A percentile compares a stretch with the other conserved stretches of the same genome.
These are phyloP conservation scores for Ceratocystis lukuohia DNA, from an alignment of 2,329 filamentous ascomycete genomes.

Conservation along the genomic window DNA sequence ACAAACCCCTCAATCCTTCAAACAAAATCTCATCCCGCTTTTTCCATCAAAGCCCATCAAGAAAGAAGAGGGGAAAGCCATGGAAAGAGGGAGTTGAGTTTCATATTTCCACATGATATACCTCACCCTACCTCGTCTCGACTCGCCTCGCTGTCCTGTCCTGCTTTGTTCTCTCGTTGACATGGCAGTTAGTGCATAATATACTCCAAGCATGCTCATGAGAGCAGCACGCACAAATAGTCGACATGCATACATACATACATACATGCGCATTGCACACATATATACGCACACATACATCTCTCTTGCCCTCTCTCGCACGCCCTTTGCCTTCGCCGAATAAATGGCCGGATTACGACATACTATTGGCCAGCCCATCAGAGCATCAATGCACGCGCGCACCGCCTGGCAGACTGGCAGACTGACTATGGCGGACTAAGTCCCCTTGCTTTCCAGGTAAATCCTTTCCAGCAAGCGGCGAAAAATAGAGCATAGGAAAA, in stretches of 20 bases:
- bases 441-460: background rate
- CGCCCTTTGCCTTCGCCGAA: constrained; percentile 10
- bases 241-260: background rate
- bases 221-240: no score
- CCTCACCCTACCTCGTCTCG: background rate
- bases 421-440: no score
- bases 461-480: background rate
- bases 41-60: background rate
- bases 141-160: no score
- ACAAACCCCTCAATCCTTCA: constrained; percentile 15
- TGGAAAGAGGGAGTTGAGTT: background rate
- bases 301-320: background rate
- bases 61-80: background rate
- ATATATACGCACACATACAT: background rate
- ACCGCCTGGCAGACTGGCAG: no score
- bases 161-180: no score
- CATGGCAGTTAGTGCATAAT: no score
- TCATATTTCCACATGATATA: background rate
- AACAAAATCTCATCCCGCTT: constrained; percentile 1
- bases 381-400: background rate
- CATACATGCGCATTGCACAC: background rate
- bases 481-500: background rate
- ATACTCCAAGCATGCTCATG: no score
- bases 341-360: constrained; percentile 13
- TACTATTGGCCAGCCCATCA: background rate